A percentile compares a stretch with the other conserved stretches of the same genome.
Conservation (phyloP, 768 basidiomycete species). For the Psilocybe sp. region DNA sequence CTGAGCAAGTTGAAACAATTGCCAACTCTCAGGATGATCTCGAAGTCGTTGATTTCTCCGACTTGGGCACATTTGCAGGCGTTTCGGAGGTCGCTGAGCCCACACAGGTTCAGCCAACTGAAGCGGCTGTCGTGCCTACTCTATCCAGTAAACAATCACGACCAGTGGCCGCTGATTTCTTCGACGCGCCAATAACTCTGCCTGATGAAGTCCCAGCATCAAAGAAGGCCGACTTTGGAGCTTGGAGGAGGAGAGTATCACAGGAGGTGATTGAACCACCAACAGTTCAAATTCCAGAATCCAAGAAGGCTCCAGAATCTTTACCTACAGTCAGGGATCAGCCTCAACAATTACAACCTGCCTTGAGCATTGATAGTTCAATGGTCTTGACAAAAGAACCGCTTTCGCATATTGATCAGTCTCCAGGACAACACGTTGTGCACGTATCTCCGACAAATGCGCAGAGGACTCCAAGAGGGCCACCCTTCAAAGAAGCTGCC, state of each 20-base stretch:
- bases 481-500: constrained; percentile 42
- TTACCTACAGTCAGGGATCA: constrained; percentile 6
- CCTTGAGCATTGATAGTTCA: constrained; percentile 6
- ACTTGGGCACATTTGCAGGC: constrained; percentile 69
- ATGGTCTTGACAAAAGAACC: constrained; percentile 17
- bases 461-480: constrained; percentile 36
- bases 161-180: constrained; percentile 70
- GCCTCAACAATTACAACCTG: background rate
- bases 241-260: constrained; percentile 44
- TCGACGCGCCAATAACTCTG: constrained; percentile 43
- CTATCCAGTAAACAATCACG: constrained; percentile 31
- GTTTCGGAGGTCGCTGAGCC: constrained; percentile 23
- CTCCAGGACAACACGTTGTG: constrained; percentile 19
- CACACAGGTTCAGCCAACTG: constrained; percentile 17
- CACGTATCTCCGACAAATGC: constrained; percentile 19
- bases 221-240: constrained; percentile 32
- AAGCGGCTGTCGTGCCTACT: constrained; percentile 12
- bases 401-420: constrained; percentile 9
- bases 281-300: background rate
- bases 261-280: constrained; percentile 12
- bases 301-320: constrained; percentile 1
- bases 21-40: constrained; percentile 55
- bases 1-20: constrained; percentile 44
- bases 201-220: constrained; percentile 12
- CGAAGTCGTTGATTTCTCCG: constrained; percentile 79